A percentile compares a stretch with the other conserved stretches of the same genome.
Conservation (phyloP, 495 filamentous ascomycete genomes). For the Penicillium cinerascens region DNA sequence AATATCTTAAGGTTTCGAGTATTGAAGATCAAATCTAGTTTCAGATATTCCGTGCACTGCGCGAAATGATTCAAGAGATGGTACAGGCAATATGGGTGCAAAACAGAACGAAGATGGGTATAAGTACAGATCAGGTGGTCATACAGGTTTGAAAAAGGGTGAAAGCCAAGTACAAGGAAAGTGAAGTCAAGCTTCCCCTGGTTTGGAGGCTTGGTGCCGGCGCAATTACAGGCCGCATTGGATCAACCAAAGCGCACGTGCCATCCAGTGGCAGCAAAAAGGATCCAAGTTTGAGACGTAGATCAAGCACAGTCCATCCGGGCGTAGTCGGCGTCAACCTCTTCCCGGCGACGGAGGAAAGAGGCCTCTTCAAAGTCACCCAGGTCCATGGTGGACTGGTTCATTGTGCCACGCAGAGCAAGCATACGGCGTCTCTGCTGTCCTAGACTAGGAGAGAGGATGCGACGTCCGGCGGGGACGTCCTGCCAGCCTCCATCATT, state of each 20-base stretch:
- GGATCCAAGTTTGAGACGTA: not conserved
- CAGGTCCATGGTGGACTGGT: slow-evolving; percentile 25
- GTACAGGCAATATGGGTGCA: not conserved
- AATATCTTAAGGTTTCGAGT: not conserved
- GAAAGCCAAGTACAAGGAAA: not conserved
- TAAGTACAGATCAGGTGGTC: not conserved
- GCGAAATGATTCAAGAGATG: not conserved
- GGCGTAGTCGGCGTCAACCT: slow-evolving; percentile 39
- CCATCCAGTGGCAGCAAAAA: slow-evolving; percentile 7
- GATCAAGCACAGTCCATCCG: slow-evolving; percentile 25
- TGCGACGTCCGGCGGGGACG: slow-evolving; percentile 19
- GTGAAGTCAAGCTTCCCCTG: too few species aligned
- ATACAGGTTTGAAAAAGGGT: not conserved
- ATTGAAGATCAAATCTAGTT: not conserved
- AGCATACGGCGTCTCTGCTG: slow-evolving; percentile 33
- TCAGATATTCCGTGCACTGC: not conserved
- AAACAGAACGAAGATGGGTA: not conserved
- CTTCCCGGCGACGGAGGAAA: slow-evolving; percentile 41
- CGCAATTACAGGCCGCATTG: not conserved
- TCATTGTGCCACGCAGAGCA: slow-evolving; percentile 6
- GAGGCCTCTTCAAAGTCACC: slow-evolving; percentile 46
- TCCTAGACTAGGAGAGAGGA: slow-evolving; percentile 33
- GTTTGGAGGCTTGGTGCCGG: too few species aligned
- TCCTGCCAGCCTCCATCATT: not conserved
- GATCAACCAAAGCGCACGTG: not conserved